Percentiles rank a stretch among this genome's conserved stretches.
Conservation (phyloP, 23 red algal species). For the Agarophyton chilense region DNA sequence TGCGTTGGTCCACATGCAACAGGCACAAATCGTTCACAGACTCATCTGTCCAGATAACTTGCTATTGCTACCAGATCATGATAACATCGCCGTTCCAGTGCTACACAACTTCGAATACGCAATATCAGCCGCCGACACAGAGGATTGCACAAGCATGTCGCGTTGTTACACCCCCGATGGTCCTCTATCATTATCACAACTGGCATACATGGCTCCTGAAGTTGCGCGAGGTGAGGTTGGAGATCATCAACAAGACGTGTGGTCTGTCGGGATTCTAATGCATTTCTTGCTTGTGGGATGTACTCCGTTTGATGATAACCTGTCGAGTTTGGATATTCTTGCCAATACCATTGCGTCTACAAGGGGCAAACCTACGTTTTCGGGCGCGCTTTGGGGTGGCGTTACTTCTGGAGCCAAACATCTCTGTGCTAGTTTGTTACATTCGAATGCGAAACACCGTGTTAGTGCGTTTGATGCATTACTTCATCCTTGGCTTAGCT, state of each 20-base stretch:
- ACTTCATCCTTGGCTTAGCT: constrained; percentile 59
- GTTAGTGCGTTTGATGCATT: constrained; percentile 31
- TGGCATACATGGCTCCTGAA: constrained; percentile 33
- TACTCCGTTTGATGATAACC: constrained; percentile 53
- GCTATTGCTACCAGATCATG: not conserved
- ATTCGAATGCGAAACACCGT: constrained; percentile 45
- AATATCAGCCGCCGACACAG: not conserved
- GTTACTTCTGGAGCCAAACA: constrained; percentile 53
- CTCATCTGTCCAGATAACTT: constrained; percentile 50
- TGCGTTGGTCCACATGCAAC: constrained; percentile 35
- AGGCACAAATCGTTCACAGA: constrained; percentile 21
- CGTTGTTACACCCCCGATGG: not conserved
- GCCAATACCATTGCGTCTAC: constrained; percentile 25
- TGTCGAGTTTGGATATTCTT: not conserved
- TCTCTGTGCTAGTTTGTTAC: constrained; percentile 63
- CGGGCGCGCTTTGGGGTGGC: constrained; percentile 47
- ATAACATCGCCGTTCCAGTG: not conserved
- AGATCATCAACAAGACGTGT: constrained; percentile 46
- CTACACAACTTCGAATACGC: constrained; percentile 50
- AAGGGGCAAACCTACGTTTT: constrained; percentile 52
- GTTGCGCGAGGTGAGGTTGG: constrained; percentile 30
- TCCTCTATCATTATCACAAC: constrained; percentile 24
- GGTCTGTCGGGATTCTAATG: constrained; percentile 64
- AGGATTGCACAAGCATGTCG: constrained; percentile 1
- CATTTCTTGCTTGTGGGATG: constrained; percentile 52